These are phyloP conservation scores for Sedum album DNA, from an alignment of 164 flowering plant genomes.

Conservation along the genomic window DNA sequence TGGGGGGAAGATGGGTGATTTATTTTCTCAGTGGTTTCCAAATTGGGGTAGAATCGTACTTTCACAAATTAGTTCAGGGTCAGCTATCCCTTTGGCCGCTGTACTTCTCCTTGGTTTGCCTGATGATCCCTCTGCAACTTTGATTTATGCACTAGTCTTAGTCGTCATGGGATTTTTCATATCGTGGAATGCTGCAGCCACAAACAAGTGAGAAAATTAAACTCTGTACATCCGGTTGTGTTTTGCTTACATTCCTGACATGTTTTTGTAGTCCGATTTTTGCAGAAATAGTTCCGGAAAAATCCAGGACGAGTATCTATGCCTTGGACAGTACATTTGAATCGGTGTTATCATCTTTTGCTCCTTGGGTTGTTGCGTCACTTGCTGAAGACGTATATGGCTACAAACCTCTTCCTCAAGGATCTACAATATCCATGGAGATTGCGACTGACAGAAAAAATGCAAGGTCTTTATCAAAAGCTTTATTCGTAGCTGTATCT, in stretches of 20 bases:
- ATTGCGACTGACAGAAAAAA: slow-evolving; percentile 63
- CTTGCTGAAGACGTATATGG: slow-evolving; percentile 74
- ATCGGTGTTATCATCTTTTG: slow-evolving; percentile 81
- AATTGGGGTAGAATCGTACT: slow-evolving; percentile 77
- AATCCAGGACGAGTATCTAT: slow-evolving; percentile 78
- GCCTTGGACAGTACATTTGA: slow-evolving; percentile 88
- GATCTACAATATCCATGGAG: slow-evolving; percentile 38
- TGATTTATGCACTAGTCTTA: slow-evolving; percentile 52
- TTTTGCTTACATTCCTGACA: background rate
- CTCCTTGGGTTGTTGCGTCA: slow-evolving; percentile 86
- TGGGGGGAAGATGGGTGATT: slow-evolving; percentile 88
- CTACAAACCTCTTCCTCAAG: slow-evolving; percentile 53
- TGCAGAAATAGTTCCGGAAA: slow-evolving; percentile 93
- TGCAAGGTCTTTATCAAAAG: slow-evolving; percentile 77
- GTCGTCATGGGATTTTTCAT: slow-evolving; percentile 64
- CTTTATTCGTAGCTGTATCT: slow-evolving; percentile 70
- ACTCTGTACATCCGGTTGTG: background rate
- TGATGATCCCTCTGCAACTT: slow-evolving; percentile 52
- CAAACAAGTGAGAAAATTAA: slow-evolving; percentile 65
- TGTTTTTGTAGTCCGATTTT: slow-evolving; percentile 64
- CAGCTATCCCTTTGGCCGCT: slow-evolving; percentile 81
- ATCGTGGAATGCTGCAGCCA: slow-evolving; percentile 87
- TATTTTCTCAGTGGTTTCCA: slow-evolving; percentile 56
- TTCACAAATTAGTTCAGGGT: slow-evolving; percentile 83
- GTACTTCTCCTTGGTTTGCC: slow-evolving; percentile 59